Conservation (phyloP, 2,329 filamentous ascomycete species). For the Pseudonectria foliicola region DNA sequence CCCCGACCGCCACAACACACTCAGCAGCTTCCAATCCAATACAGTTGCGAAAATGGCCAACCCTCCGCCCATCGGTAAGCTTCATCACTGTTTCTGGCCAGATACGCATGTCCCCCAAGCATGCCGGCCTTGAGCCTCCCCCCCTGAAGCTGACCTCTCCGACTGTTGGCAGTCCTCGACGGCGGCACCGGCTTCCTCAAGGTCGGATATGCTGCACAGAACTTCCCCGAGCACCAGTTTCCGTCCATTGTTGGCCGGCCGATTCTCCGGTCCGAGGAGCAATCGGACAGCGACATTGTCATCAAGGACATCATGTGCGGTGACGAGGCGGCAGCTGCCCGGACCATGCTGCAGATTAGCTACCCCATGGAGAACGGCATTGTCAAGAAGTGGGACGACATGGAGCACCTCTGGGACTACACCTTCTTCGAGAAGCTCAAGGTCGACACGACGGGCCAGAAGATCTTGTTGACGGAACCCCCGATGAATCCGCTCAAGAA, state of each 20-base stretch:
- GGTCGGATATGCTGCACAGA: conserved; percentile 97
- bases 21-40: conserved; percentile 6
- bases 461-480: conserved; percentile 95
- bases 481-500: conserved; percentile 98
- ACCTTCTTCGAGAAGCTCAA: conserved; percentile 98
- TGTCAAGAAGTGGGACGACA: conserved; percentile 99
- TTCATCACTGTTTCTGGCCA: conserved; percentile 6
- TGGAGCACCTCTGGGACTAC: conserved; percentile 99
- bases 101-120: conserved; percentile 7
- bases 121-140: conserved; percentile 7
- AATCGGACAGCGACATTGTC: conserved; percentile 53
- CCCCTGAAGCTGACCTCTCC: conserved; percentile 16
- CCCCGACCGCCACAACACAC: conserved; percentile 10
- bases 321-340: conserved; percentile 90
- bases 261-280: conserved; percentile 93
- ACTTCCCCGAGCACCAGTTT: conserved; percentile 98
- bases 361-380: conserved; percentile 99
- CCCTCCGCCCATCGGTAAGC: conserved; percentile 48
- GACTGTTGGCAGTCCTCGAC: conserved; percentile 70
- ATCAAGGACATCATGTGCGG: conserved; percentile 99
- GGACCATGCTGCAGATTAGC: conserved; percentile 96
- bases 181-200: conserved; percentile 99
- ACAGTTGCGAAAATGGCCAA: conserved; percentile 39
- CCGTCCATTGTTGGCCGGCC: conserved; percentile 97
- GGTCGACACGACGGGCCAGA: conserved; percentile 81